Conservation (phyloP, 2,329 filamentous ascomycete species). For the Metarhizium anisopliae region DNA sequence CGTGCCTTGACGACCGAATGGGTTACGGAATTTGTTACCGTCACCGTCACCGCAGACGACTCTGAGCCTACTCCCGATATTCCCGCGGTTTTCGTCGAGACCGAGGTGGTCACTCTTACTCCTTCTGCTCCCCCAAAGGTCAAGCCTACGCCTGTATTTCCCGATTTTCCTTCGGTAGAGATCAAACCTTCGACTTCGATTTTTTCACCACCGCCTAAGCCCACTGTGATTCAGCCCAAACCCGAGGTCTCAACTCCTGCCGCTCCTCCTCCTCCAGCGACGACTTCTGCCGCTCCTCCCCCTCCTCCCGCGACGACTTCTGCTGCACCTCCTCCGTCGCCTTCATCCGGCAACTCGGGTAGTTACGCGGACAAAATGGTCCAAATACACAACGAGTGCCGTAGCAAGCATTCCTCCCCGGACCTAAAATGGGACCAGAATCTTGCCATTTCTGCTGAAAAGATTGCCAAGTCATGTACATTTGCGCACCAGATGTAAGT, state of each 20-base stretch:
- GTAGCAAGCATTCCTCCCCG: conserved; percentile 66
- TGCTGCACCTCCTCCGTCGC: too few species aligned
- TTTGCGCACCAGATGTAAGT: conserved; percentile 72
- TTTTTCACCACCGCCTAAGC: conserved; percentile 3
- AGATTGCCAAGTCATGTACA: conserved; percentile 56
- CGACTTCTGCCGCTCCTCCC: conserved; percentile 5
- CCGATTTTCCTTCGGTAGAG: too few species aligned
- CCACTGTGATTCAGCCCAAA: neutral
- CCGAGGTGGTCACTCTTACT: conserved; percentile 3
- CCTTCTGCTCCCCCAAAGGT: neutral
- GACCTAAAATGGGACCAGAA: conserved; percentile 56
- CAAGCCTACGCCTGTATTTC: too few species aligned
- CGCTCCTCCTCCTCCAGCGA: neutral
- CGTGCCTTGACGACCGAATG: conserved; percentile 30
- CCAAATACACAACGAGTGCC: conserved; percentile 76
- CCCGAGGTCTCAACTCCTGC: neutral
- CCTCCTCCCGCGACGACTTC: neutral
- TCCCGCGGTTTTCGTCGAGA: conserved; percentile 1
- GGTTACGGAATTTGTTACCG: conserved; percentile 33
- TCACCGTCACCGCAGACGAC: conserved; percentile 31
- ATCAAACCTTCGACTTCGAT: neutral
- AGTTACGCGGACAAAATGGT: conserved; percentile 37
- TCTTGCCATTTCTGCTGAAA: conserved; percentile 54
- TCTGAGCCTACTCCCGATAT: neutral
- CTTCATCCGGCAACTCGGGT: conserved; percentile 1